Base-by-base conservation (phyloP, 345 rosid genomes). In the Eucalyptus shirleyi region DNA sequence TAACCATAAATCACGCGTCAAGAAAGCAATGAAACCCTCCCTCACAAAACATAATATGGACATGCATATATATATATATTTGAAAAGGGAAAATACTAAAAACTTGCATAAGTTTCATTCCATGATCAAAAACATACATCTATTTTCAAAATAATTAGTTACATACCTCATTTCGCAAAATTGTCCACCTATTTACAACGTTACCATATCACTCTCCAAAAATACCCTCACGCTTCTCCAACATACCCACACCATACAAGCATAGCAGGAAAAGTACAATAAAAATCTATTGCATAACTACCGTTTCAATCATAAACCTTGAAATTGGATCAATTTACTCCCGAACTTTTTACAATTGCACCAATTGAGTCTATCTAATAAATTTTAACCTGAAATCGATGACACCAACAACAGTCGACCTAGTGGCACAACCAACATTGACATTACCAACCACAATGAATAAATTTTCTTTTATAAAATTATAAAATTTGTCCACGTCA, bases 351-450 rank as follows among this genome's bases (percentile, higher is more conserved):
- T 56, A 56, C 3, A 24, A 1, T 56, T 24, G 6, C 12, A 9
- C 1, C 30, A 1, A 23, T 56, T 21, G 13, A 56, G 3, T 4
- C 0, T 0, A 23, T 24, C 1, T 56, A 24, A 24, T 24, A 1
- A 56, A 56, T 56, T 23, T 56, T 24, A 56, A 56, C 0, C 3
- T 23, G 1, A 23, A 56, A 56, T 56, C 6, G 2, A 2, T 23
- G 0, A 56, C 14, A 56, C 30, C 0, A 10, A 1, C 3, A 0
- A 0, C 2, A 10, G 0, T 24, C 30, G 1, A 4, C 30, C 2
- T 24, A 56, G 0, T 56, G 62, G 13, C 13, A 24, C 0, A 0
- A 24, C 13, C 3, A 4, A 0, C 14, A 56, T 56, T 56, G 30
- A 24, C 6, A 23, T 56, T 23, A 23, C 12, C 28, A 10, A 24